Conservation (phyloP, 2,329 filamentous ascomycete genomes). For the Paecilomyces niveus region DNA sequence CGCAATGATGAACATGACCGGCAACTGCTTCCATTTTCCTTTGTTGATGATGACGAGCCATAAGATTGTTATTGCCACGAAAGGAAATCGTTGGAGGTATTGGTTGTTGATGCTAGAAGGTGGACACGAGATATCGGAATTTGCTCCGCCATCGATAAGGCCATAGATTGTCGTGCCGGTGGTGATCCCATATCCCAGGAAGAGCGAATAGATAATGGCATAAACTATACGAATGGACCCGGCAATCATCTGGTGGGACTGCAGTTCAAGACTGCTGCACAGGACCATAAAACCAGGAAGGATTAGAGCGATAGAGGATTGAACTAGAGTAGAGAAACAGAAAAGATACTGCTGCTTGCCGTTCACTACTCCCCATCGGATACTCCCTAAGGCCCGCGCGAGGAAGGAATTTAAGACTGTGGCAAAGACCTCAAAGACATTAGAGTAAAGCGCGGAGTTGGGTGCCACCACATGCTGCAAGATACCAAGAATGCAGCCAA, state of each 20-base stretch:
- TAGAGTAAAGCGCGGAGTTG: conserved; percentile 59
- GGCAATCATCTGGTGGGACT: conserved; percentile 60
- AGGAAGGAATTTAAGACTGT: conserved; percentile 61
- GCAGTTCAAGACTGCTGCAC: conserved; percentile 55
- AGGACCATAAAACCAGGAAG: conserved; percentile 60
- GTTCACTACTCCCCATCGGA: conserved; percentile 36
- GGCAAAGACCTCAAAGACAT: conserved; percentile 58
- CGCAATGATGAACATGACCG: conserved; percentile 67
- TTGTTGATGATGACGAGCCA: conserved; percentile 74
- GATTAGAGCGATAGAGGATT: conserved; percentile 64
- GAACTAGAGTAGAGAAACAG: conserved; percentile 63
- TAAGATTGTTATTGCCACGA: conserved; percentile 65
- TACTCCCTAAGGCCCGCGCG: conserved; percentile 59
- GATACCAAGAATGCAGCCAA: conserved; percentile 65
- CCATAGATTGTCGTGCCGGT: conserved; percentile 57
- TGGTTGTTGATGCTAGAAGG: conserved; percentile 41
- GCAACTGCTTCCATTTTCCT: conserved; percentile 68
- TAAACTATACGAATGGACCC: conserved; percentile 65
- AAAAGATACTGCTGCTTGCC: conserved; percentile 41
- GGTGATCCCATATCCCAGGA: conserved; percentile 64
- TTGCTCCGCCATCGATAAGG: conserved; percentile 48
- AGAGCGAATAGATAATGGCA: conserved; percentile 62
- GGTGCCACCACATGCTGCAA: conserved; percentile 69
- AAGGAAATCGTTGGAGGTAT: conserved; percentile 53
- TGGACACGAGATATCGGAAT: conserved; percentile 39